Conservation (phyloP, 1,284 basidiomycete species). For the Coriolopsis trogii region DNA sequence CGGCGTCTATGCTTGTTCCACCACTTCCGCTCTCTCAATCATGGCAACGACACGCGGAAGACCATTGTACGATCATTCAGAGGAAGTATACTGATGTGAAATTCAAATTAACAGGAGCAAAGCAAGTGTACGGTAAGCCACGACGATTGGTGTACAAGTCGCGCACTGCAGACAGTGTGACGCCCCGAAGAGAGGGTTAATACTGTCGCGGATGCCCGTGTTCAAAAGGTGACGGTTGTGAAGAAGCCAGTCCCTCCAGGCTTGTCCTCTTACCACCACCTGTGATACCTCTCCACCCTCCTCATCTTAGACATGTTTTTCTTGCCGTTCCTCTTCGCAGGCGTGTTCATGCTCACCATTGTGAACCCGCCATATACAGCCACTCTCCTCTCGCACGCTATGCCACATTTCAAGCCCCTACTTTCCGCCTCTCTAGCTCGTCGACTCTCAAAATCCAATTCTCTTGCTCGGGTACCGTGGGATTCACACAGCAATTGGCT, state of each 20-base stretch:
- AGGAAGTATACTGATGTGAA: no score
- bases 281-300: background rate
- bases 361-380: conserved; percentile 15
- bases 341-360: conserved; percentile 12
- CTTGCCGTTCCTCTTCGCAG: conserved; percentile 15
- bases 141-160: no score
- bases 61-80: no score
- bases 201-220: no score
- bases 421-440: background rate
- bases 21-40: background rate
- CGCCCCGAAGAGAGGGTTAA: no score
- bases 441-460: background rate
- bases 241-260: background rate
- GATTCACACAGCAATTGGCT: background rate
- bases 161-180: no score
- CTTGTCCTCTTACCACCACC: background rate
- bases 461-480: background rate
- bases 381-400: conserved; percentile 10
- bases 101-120: no score
- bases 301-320: conserved; percentile 10
- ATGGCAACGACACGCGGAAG: no score
- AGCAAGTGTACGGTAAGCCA: no score
- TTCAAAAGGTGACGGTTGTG: background rate
- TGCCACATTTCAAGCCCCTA: background rate
- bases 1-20: background rate